A percentile compares a stretch with the other conserved stretches of the same genome.
phyloP scores from a whole-genome alignment of 169 alveolate genomes.

The Plasmodium gonderi region DNA sequence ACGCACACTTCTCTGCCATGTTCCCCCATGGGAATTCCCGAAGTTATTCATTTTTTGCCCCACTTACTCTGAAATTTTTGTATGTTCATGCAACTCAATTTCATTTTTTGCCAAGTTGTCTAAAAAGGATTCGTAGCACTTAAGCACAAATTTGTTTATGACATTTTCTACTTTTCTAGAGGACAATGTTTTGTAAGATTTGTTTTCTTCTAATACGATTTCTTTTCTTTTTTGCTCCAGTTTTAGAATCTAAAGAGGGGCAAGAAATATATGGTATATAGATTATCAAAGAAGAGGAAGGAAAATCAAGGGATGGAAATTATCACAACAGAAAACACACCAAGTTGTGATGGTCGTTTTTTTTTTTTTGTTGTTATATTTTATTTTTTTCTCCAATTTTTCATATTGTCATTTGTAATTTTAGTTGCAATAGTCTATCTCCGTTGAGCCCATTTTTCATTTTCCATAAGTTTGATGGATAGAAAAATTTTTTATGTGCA shows the following conservation, averaged over 20 bases:
- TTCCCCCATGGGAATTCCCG: too few relatives aligned
- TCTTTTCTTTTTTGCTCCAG: slow-evolving; percentile 62
- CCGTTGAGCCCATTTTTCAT: not conserved
- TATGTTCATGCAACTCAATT: slow-evolving; percentile 2
- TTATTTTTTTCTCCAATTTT: not conserved
- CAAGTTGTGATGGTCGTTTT: not conserved
- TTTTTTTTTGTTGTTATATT: not conserved
- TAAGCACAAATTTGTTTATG: slow-evolving; percentile 52
- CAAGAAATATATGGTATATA: not conserved
- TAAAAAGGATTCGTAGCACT: slow-evolving; percentile 44
- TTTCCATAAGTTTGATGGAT: not conserved
- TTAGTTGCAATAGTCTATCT: not conserved
- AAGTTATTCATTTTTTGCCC: not conserved
- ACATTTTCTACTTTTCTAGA: slow-evolving; percentile 50
- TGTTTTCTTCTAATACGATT: slow-evolving; percentile 57
- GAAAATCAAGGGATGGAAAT: too few relatives aligned
- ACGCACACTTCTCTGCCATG: too few relatives aligned
- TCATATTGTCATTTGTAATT: not conserved
- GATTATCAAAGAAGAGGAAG: too few relatives aligned
- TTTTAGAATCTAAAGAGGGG: slow-evolving; percentile 10
- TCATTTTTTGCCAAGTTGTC: slow-evolving; percentile 30
- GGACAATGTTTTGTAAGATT: slow-evolving; percentile 12
- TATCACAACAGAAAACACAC: not conserved
- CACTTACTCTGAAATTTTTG: slow-evolving; percentile 4
- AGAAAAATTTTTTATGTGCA: not conserved